Evolutionary conservation across 2,329 filamentous ascomycete genomes (phyloP).

Genomic region (Colletotrichum kahawae): DNA sequence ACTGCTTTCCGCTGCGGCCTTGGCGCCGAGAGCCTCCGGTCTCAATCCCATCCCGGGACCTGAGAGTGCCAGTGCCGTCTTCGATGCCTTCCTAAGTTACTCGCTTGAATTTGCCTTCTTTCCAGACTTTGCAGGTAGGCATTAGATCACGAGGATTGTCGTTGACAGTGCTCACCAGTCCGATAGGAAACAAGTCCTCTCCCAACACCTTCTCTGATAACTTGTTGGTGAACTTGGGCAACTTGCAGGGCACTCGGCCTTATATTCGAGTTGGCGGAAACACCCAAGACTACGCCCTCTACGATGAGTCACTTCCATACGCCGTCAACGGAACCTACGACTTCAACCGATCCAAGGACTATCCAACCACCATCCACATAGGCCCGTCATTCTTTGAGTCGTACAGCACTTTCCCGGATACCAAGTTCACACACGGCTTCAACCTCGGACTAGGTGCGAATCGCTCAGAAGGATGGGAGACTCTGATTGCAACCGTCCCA

Average conservation of each 20-base stretch:
- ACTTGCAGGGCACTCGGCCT: constrained; percentile 61
- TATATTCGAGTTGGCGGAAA: constrained; percentile 70
- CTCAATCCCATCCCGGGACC: constrained; percentile 4
- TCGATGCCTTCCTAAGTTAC: constrained; percentile 53
- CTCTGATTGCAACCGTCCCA: constrained; percentile 57
- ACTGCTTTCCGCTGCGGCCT: background rate
- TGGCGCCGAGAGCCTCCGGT: background rate
- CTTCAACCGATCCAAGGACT: constrained; percentile 56
- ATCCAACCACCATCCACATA: constrained; percentile 64
- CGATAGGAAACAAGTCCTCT: constrained; percentile 51
- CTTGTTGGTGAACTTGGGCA: constrained; percentile 60
- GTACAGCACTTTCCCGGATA: constrained; percentile 60
- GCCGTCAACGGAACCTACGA: constrained; percentile 60
- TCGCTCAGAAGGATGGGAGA: constrained; percentile 53
- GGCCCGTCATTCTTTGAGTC: constrained; percentile 69
- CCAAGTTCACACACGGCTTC: constrained; percentile 66
- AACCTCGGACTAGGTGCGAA: constrained; percentile 61
- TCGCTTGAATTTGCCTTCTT: constrained; percentile 59
- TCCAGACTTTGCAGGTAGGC: constrained; percentile 52
- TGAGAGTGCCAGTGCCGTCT: constrained; percentile 1
- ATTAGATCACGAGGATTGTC: background rate
- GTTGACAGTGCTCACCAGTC: background rate
- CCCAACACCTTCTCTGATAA: constrained; percentile 68
- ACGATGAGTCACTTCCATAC: constrained; percentile 54
- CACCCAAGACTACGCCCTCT: constrained; percentile 69